Evolutionary conservation across 2,329 filamentous ascomycete genomes (phyloP).

Genomic region (Neofusicoccum sp.): DNA sequence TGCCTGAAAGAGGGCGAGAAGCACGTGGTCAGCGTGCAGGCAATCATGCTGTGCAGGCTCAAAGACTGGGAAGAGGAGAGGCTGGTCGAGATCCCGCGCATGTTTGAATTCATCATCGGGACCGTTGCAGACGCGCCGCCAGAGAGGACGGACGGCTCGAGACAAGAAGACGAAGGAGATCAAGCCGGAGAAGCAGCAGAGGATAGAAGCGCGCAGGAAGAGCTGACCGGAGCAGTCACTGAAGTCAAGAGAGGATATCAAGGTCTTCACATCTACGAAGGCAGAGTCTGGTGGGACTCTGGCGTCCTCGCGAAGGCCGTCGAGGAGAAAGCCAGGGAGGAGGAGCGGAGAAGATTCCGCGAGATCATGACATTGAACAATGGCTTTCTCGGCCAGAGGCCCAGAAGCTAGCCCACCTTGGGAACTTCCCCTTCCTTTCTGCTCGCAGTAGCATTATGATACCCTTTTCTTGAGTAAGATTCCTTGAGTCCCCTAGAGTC

Average conservation of each 20-base stretch:
- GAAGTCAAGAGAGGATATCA: slow-evolving; percentile 3
- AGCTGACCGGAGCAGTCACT: too few species aligned
- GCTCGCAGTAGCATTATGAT: too few species aligned
- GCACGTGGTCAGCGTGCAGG: slow-evolving; percentile 7
- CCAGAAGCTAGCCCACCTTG: not conserved
- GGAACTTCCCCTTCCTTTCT: not conserved
- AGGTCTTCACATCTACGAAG: slow-evolving; percentile 17
- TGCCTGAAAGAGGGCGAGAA: not conserved
- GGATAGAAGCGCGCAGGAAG: not conserved
- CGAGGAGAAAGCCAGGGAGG: slow-evolving; percentile 11
- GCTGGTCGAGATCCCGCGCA: slow-evolving; percentile 7
- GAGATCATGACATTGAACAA: slow-evolving; percentile 7
- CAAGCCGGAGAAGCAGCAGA: not conserved
- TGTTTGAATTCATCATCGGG: slow-evolving; percentile 13
- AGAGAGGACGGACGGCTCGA: not conserved
- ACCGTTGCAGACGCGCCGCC: not conserved
- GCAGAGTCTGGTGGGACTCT: slow-evolving; percentile 12
- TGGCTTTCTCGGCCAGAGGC: slow-evolving; percentile 15
- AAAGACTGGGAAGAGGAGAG: slow-evolving; percentile 15
- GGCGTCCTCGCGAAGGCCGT: slow-evolving; percentile 4
- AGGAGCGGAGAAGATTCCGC: slow-evolving; percentile 7
- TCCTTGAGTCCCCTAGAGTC: too few species aligned
- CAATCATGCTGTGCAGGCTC: slow-evolving; percentile 11
- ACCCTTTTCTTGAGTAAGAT: too few species aligned
- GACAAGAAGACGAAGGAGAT: not conserved